phyloP scores from a whole-genome alignment of 2,329 filamentous ascomycete species.

The Coniochaeta hoffmannii region DNA sequence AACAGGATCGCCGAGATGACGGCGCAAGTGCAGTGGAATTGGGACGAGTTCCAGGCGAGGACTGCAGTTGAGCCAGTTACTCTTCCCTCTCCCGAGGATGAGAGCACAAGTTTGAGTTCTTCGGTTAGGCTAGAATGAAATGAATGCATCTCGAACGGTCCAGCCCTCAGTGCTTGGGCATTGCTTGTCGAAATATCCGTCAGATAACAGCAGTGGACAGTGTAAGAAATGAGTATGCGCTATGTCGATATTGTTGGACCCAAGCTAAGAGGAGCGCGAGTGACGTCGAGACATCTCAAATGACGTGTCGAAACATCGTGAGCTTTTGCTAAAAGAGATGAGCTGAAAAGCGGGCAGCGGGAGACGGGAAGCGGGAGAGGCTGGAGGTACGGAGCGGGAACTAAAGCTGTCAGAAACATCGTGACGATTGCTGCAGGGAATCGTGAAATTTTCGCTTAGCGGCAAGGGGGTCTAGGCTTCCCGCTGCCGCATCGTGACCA shows the following conservation, averaged over 20 bases:
- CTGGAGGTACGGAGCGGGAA: neutral
- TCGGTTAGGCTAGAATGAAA: neutral
- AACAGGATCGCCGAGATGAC: slow-evolving; percentile 1
- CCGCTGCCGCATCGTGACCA: neutral
- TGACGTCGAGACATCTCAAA: neutral
- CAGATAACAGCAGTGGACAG: neutral
- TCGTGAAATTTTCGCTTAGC: neutral
- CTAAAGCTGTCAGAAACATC: neutral
- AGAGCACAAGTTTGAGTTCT: neutral
- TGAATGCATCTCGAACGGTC: neutral
- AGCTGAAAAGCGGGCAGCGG: neutral
- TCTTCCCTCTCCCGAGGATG: slow-evolving; percentile 2
- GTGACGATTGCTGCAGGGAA: neutral
- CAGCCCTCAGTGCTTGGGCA: too few species aligned
- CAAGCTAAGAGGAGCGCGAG: too few species aligned
- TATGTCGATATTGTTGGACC: too few species aligned
- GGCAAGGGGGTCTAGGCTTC: neutral
- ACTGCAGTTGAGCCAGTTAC: slow-evolving; percentile 3
- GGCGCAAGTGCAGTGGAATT: slow-evolving; percentile 4
- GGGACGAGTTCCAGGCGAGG: slow-evolving; percentile 4
- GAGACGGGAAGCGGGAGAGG: neutral
- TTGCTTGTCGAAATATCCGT: too few species aligned
- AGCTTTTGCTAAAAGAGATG: neutral
- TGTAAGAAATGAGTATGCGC: too few species aligned
- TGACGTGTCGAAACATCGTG: neutral